phyloP scores from a whole-genome alignment of 2,329 filamentous ascomycete species.

The Colletotrichum filicis region DNA sequence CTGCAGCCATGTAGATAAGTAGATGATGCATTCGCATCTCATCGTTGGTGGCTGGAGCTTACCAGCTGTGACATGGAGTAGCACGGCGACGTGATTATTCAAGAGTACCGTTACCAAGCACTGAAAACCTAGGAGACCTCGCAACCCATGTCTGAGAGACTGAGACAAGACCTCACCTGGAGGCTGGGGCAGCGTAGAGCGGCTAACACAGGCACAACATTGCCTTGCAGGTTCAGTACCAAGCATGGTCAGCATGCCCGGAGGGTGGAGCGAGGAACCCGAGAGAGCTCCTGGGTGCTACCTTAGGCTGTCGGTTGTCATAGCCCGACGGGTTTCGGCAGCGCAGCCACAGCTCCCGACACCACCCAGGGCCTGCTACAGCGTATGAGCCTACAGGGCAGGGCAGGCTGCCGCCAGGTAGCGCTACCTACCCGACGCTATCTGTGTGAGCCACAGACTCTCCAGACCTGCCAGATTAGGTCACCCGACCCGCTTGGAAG shows the following conservation, averaged over 20 bases:
- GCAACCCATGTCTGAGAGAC: background rate
- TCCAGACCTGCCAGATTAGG: slow-evolving; percentile 36
- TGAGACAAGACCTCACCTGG: background rate
- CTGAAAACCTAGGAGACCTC: background rate
- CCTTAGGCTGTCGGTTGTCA: slow-evolving; percentile 16
- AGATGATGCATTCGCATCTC: background rate
- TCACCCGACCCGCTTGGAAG: slow-evolving; percentile 34
- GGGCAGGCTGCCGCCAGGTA: background rate
- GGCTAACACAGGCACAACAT: background rate
- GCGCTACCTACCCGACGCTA: slow-evolving; percentile 15
- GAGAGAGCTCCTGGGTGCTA: slow-evolving; percentile 7
- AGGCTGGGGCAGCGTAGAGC: background rate
- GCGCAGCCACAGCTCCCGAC: background rate
- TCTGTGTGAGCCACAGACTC: slow-evolving; percentile 30
- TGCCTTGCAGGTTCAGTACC: background rate
- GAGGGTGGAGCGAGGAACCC: slow-evolving; percentile 2
- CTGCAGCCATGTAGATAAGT: background rate
- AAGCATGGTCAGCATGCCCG: background rate
- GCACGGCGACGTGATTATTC: background rate
- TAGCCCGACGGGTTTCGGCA: slow-evolving; percentile 28
- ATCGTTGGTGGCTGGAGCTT: slow-evolving; percentile 14
- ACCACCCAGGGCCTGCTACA: background rate
- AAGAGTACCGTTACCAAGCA: slow-evolving; percentile 13
- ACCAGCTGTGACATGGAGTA: background rate
- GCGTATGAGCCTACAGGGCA: too few species aligned